Evolutionary conservation across 2,329 filamentous ascomycete genomes (phyloP).

Genomic region (Sporothrix variecibatus): DNA sequence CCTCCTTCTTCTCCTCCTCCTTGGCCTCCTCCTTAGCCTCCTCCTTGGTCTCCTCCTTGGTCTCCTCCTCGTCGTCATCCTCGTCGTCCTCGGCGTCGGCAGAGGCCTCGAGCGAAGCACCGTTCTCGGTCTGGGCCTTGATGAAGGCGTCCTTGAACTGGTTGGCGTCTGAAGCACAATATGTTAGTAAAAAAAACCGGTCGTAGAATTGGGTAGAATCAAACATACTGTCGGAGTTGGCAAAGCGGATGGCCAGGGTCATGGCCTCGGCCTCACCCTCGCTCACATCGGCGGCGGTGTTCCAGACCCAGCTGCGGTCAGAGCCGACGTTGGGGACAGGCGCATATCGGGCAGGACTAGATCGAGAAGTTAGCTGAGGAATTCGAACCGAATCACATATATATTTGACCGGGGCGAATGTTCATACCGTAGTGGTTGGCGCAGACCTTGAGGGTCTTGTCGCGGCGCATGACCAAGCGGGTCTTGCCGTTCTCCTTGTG

Average conservation of each 20-base stretch:
- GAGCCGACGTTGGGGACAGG: conserved; percentile 95
- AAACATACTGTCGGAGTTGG: conserved; percentile 87
- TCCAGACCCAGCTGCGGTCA: conserved; percentile 99
- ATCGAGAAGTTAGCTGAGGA: not conserved
- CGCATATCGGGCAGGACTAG: conserved; percentile 98
- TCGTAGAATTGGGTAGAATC: not conserved
- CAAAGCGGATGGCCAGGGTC: conserved; percentile 95
- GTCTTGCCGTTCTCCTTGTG: conserved; percentile 99
- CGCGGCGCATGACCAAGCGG: conserved; percentile 94
- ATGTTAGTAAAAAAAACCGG: conserved; percentile 34
- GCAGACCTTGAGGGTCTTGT: conserved; percentile 99
- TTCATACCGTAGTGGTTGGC: conserved; percentile 94
- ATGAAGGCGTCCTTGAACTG: conserved; percentile 96
- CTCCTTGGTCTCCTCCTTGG: conserved; percentile 36
- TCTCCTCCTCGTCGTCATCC: conserved; percentile 35
- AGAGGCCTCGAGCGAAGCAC: conserved; percentile 69
- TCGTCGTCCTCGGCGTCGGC: conserved; percentile 31
- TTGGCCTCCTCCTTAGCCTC: conserved; percentile 35
- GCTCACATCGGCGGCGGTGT: conserved; percentile 93
- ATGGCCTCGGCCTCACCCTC: conserved; percentile 96
- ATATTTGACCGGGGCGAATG: too few relatives aligned
- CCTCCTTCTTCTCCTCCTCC: conserved; percentile 32
- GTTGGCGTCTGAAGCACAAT: conserved; percentile 73
- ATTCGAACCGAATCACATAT: too few relatives aligned
- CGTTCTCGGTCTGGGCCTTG: conserved; percentile 95